These are phyloP conservation scores for Tulasnella sp. DNA, from an alignment of 768 basidiomycete species.

Conservation along the genomic window DNA sequence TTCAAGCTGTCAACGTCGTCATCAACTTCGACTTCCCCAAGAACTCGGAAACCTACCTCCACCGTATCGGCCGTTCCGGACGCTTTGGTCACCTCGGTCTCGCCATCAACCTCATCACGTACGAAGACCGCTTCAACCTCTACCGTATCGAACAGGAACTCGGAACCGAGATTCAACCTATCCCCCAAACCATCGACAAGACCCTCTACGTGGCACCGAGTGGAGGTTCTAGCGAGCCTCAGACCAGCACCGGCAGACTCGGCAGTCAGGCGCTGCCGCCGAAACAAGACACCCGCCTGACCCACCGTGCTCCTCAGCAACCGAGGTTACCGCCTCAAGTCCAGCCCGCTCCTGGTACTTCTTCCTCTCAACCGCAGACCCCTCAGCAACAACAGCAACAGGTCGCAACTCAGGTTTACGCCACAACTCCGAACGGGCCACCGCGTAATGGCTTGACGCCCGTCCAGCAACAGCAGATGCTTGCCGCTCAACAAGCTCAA, in stretches of 20 bases:
- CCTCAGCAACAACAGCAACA: constrained; percentile 21
- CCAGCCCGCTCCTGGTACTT: neutral
- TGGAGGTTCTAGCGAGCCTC: constrained; percentile 26
- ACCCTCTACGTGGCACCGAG: constrained; percentile 88
- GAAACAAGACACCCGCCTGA: constrained; percentile 23
- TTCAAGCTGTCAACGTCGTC: constrained; percentile 99
- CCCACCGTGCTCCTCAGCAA: constrained; percentile 28
- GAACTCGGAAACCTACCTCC: constrained; percentile 97
- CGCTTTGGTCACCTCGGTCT: constrained; percentile 96
- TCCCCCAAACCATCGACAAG: constrained; percentile 87
- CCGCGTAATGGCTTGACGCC: constrained; percentile 2
- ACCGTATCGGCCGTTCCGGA: constrained; percentile 96
- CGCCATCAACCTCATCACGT: constrained; percentile 96
- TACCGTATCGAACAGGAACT: constrained; percentile 98
- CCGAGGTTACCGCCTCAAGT: constrained; percentile 3
- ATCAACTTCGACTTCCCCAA: constrained; percentile 99
- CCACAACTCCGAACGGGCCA: neutral
- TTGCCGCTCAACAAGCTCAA: constrained; percentile 26
- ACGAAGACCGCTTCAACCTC: constrained; percentile 95
- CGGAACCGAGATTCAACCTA: constrained; percentile 95
- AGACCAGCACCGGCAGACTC: constrained; percentile 30
- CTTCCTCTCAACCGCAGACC: neutral
- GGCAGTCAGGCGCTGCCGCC: constrained; percentile 39
- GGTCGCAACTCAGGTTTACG: neutral
- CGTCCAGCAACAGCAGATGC: constrained; percentile 11